A percentile compares a stretch with the other conserved stretches of the same genome.
Evolutionary conservation across 2,329 filamentous ascomycete genomes (phyloP).

Genomic region (Colletotrichum theobromicola): DNA sequence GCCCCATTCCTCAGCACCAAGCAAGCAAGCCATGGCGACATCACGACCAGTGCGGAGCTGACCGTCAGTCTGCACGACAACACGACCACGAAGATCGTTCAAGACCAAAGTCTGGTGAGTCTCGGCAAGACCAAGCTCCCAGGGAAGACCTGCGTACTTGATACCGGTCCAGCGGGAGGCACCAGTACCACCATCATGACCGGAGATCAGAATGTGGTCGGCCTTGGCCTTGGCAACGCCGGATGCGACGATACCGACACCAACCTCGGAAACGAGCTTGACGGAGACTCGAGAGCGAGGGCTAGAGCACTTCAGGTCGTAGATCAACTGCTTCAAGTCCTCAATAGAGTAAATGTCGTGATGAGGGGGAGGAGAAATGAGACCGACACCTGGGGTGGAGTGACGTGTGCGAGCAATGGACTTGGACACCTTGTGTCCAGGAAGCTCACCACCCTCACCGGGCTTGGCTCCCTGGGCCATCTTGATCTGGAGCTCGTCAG

Average conservation of each 20-base stretch:
- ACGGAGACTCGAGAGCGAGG: conserved; percentile 91
- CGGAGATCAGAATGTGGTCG: conserved; percentile 95
- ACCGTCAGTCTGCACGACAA: conserved; percentile 95
- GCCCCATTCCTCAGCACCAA: conserved; percentile 98
- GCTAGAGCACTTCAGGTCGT: conserved; percentile 96
- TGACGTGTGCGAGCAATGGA: conserved; percentile 94
- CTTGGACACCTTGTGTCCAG: conserved; percentile 94
- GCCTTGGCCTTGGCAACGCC: conserved; percentile 98
- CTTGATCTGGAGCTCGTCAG: conserved; percentile 97
- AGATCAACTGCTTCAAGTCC: conserved; percentile 96
- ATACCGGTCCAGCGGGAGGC: conserved; percentile 98
- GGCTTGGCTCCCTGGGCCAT: conserved; percentile 99
- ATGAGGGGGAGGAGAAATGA: conserved; percentile 94
- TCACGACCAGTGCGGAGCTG: conserved; percentile 92
- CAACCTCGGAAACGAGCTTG: conserved; percentile 96
- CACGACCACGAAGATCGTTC: conserved; percentile 93
- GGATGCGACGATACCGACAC: conserved; percentile 95
- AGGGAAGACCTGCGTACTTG: conserved; percentile 96
- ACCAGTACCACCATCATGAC: conserved; percentile 95
- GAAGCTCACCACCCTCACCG: conserved; percentile 95
- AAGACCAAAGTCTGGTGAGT: conserved; percentile 96
- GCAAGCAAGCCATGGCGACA: conserved; percentile 90
- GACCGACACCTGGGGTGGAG: conserved; percentile 93
- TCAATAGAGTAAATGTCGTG: conserved; percentile 99
- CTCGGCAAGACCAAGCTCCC: conserved; percentile 95